Percentiles rank a stretch among this genome's conserved stretches.
Evolutionary conservation across 768 basidiomycete species (phyloP).

Genomic region (Agrocybe pediades): DNA sequence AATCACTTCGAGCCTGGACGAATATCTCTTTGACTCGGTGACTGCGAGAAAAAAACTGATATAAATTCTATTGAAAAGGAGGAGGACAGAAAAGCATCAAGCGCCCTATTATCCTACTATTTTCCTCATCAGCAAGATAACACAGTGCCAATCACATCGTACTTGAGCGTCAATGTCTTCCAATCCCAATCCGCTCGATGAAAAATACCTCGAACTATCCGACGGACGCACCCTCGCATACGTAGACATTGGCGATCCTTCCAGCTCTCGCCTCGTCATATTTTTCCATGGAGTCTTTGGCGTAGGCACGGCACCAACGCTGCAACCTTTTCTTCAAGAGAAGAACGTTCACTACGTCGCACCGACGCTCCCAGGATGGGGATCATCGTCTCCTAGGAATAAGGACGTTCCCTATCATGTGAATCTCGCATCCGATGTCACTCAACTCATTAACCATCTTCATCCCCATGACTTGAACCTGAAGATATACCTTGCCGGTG

Average conservation of each 20-base stretch:
- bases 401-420: conserved; percentile 37
- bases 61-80: neutral
- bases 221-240: conserved; percentile 57
- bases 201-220: conserved; percentile 38
- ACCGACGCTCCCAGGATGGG: conserved; percentile 63
- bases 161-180: neutral
- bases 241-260: conserved; percentile 49
- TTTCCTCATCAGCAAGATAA: too few relatives aligned
- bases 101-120: too few relatives aligned
- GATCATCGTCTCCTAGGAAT: conserved; percentile 46
- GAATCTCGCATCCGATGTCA: conserved; percentile 44
- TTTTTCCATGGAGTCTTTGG: conserved; percentile 60
- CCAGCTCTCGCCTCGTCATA: conserved; percentile 49
- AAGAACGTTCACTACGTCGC: conserved; percentile 47
- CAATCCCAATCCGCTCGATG: conserved; percentile 17
- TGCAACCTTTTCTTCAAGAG: conserved; percentile 35
- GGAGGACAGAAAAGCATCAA: too few relatives aligned
- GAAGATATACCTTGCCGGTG: conserved; percentile 51
- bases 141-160: too few relatives aligned
- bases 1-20: neutral
- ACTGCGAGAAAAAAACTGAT: neutral
- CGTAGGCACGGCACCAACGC: conserved; percentile 42
- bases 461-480: conserved; percentile 43
- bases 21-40: neutral
- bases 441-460: conserved; percentile 48